Evolutionary conservation across 129 eudicot genomes (phyloP).

Genomic region (Escallonia herrerae): DNA sequence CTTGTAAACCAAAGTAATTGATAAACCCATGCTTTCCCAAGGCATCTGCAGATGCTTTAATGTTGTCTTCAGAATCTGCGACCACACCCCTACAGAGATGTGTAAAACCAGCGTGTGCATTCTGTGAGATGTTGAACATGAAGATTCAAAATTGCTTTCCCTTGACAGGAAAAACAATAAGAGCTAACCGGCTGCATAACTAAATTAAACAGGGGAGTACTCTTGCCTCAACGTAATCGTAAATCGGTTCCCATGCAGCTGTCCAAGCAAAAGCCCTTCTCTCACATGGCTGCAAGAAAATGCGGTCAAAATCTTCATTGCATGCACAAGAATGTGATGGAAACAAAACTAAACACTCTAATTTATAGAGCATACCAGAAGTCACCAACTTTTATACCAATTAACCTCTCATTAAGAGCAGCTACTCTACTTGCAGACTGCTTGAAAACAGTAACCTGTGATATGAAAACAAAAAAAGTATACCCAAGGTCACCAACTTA

Average conservation of each 20-base stretch:
- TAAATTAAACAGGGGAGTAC: conserved; percentile 5
- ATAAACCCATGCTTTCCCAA: conserved; percentile 75
- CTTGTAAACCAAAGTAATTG: conserved; percentile 95
- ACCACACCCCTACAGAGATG: conserved; percentile 56
- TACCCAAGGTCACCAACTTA: conserved; percentile 5
- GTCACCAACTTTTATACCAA: conserved; percentile 85
- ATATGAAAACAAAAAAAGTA: conserved; percentile 6
- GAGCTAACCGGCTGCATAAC: neutral
- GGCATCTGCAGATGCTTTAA: conserved; percentile 72
- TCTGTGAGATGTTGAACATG: neutral
- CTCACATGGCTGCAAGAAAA: conserved; percentile 66
- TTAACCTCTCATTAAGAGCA: conserved; percentile 62
- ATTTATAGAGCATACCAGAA: conserved; percentile 52
- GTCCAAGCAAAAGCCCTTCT: conserved; percentile 93
- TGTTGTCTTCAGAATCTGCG: conserved; percentile 75
- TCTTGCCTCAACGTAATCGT: conserved; percentile 80
- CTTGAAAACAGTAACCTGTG: conserved; percentile 82
- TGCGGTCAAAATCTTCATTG: conserved; percentile 10
- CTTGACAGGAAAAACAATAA: neutral
- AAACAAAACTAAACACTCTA: conserved; percentile 1
- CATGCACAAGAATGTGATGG: conserved; percentile 7
- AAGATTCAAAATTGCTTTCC: neutral
- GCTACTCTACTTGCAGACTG: conserved; percentile 77
- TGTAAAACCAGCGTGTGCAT: conserved; percentile 7
- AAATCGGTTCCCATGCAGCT: conserved; percentile 82